phyloP scores from a whole-genome alignment of 805 yeast genomes.

The Starmera pachycereana region DNA sequence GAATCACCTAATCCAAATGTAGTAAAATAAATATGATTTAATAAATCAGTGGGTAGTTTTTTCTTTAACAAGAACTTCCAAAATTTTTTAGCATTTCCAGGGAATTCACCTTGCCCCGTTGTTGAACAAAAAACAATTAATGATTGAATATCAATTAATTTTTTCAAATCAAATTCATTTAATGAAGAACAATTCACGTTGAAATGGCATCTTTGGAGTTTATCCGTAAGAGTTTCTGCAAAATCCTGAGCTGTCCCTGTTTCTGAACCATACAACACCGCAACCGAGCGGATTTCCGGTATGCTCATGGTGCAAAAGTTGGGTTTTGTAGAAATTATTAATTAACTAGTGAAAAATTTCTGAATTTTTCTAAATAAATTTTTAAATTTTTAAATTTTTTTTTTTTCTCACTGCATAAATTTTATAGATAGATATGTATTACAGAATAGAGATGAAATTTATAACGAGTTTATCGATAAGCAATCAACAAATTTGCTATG shows the following conservation, averaged over 20 bases:
- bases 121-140: conserved; percentile 69
- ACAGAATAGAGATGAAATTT: too few relatives aligned
- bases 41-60: conserved; percentile 49
- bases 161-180: conserved; percentile 50
- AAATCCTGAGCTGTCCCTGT: conserved; percentile 87
- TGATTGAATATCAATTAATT: conserved; percentile 36
- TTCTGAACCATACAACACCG: conserved; percentile 81
- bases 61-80: conserved; percentile 66
- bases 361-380: too few relatives aligned
- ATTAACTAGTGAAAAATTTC: neutral
- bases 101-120: conserved; percentile 92
- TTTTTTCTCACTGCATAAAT: too few relatives aligned
- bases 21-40: conserved; percentile 53
- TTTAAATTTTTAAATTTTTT: too few relatives aligned
- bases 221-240: conserved; percentile 52
- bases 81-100: conserved; percentile 61
- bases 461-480: too few relatives aligned
- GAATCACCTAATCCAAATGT: conserved; percentile 92
- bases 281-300: conserved; percentile 25
- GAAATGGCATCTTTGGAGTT: conserved; percentile 44
- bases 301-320: too few relatives aligned
- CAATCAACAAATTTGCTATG: too few relatives aligned
- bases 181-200: conserved; percentile 38
- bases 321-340: neutral
- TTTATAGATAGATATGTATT: too few relatives aligned